Evolutionary conservation across 2,329 filamentous ascomycete genomes (phyloP).

Genomic region (Gnomoniopsis sp.): DNA sequence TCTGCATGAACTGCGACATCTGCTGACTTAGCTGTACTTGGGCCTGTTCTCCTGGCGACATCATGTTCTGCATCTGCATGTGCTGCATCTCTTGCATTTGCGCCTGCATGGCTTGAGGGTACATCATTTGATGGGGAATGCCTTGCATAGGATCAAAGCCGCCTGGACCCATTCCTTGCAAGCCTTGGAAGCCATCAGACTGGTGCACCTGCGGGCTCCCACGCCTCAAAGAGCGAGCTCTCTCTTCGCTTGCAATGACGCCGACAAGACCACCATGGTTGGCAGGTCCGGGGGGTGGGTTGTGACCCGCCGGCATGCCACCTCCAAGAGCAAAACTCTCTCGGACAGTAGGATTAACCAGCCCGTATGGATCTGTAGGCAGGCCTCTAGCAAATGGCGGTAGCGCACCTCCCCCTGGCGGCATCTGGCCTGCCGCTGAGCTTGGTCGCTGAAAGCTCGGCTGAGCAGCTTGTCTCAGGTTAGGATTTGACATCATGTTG

Average conservation of each 20-base stretch:
- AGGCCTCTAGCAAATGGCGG: constrained; percentile 81
- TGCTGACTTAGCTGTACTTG: constrained; percentile 79
- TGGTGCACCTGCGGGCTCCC: constrained; percentile 76
- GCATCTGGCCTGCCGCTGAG: constrained; percentile 55
- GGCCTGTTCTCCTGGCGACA: constrained; percentile 63
- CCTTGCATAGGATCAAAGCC: constrained; percentile 47
- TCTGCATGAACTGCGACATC: constrained; percentile 85
- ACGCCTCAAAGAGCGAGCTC: constrained; percentile 71
- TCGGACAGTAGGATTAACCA: constrained; percentile 68
- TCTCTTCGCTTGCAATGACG: constrained; percentile 82
- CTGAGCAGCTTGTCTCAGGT: constrained; percentile 55
- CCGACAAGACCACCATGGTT: constrained; percentile 68
- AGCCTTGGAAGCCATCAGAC: constrained; percentile 43
- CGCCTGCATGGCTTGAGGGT: constrained; percentile 47
- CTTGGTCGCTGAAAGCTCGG: constrained; percentile 48
- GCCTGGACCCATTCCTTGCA: constrained; percentile 33
- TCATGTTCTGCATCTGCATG: constrained; percentile 32
- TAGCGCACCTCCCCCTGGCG: constrained; percentile 47
- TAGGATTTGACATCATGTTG: constrained; percentile 66
- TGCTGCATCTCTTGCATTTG: constrained; percentile 80
- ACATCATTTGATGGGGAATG: constrained; percentile 50
- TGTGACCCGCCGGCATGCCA: constrained; percentile 41
- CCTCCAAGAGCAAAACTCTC: constrained; percentile 72
- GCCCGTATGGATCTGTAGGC: constrained; percentile 78
- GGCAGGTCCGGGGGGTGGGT: constrained; percentile 30